Evolutionary conservation across 1,284 basidiomycete species (phyloP), one percentile per base, ranked within the genome.

Genomic region (Papiliotrema fonsecae): DNA sequence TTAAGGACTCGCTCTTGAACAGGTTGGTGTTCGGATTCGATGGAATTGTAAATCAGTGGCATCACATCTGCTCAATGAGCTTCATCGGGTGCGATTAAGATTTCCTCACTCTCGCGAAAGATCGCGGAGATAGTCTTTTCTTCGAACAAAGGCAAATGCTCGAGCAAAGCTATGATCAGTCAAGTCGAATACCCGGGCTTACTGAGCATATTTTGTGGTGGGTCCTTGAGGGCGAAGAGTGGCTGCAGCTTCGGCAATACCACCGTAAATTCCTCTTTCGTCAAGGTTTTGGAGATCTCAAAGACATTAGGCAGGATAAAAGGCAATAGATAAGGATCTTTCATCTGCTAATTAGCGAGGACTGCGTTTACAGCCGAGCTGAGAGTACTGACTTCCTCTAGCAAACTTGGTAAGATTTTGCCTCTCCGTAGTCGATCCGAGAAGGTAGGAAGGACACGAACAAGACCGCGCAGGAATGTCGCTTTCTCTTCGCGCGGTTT

Each of bases 261-360:
- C 1, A 77, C 77, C 0, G 85, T 84, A 64, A 99, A 99, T 64
- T 94, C 90, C 14, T 79, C 70, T 30, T 89, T 79, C 18, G 84
- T 82, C 38, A 97, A 77, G 25, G 83, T 80, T 55, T 81, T 83
- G 10, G 88, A 83, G 53, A 99, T 98, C 49, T 82, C 81, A 65
- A 97, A 96, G n/a, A 97, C 87, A 70, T 97, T 97, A 1, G 94
- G 94, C n/a, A 99, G 77, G 53, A 99, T 88, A 70, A 96, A 96
- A 1, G 96, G 94, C 42, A 99, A 75, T 2, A 97, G 79, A 60
- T 89, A 83, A 3, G 81, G 82, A 65, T 96, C 90, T 79, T 92
- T 96, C 89, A 94, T 93, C 86, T 90, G 56, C 18, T 24, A 11
- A 16, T 41, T n/a, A 41, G 42, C n/a, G 14, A 38, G 10, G 2